Evolutionary conservation across 352 stramenopile genomes (phyloP), one percentile per base, ranked within the genome.

Genomic region (Phytophthora chlamydospora): DNA sequence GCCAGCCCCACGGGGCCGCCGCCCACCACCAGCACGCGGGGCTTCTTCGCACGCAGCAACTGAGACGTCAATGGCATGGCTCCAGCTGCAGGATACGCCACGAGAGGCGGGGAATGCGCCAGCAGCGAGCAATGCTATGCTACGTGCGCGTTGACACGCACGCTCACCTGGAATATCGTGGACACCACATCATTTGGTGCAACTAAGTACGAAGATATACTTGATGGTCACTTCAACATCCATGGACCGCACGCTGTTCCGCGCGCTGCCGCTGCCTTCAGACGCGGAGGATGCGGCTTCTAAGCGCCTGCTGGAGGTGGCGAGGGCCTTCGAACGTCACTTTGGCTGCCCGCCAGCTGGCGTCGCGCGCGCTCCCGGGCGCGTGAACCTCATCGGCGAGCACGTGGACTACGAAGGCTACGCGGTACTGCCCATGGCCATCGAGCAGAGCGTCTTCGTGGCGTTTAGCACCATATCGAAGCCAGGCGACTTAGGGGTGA

Each of bases 351-450:
- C 34, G 8, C 67, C 83, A 8, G 34, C 51, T 2, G 80, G 68
- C 21, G 66, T 88, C 8, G 64, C 83, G 24, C 64, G 76, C 11
- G 84, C 85, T 21, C 89, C 89, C 19, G 89, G 89, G 0, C 79
- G 89, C 31, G 84, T 96, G 34, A 97, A 95, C 54, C 72, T 97
- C 46, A 93, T 97, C 31, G 89, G 89, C 3, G 89, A 96, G 72
- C 85, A 95, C 64, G 73, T 97, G 36, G 85, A 96, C 74, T 97
- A 97, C 63, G 80, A 96, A 64, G 80, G 82, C 11, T 96, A 95
- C 71, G 71, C 75, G 24, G 89, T 96, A 49, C 58, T 97, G 17
- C 87, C 85, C 49, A 93, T 93, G 78, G 89, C 89, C 8, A 84
- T 96, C 35, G 50, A 72, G 3, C 73, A 91, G 47, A 76, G 73